Base-by-base conservation (phyloP, 2,329 filamentous ascomycete genomes). In the Ambrosiella beaveri region DNA sequence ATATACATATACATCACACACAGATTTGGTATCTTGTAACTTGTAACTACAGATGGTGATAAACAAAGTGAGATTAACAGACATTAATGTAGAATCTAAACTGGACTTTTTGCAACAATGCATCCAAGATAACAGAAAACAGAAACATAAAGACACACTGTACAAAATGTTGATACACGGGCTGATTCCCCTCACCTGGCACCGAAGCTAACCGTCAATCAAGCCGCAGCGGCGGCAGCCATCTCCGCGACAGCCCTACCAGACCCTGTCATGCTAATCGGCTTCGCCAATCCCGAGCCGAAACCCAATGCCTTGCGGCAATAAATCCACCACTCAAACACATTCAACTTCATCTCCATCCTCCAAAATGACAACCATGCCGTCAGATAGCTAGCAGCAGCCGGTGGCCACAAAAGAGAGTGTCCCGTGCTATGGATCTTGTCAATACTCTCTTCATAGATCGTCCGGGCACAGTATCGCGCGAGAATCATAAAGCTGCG, bases 401-500 rank as follows among this genome's bases (percentile, higher is more conserved):
- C 85, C 5, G 70, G 65, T 7, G 80, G 81, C 73, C 77, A 79
- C 38, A 80, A 65, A n/a, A 81, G 65, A 45, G 79, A 80, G 1
- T 80, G 80, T 9, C 67, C 68, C 50, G 66, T 65, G 17, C 19
- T 54, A 56, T 71, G 69, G 57, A 85, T 76, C 58, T 75, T 70
- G 59, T 85, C 82, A 12, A 84, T 69, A 64, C 80, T 75, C 68
- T 86, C 82, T 63, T 80, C 70, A 62, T 82, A 80, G 0, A 86
- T 81, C 1, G 81, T 84, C 39, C 78, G 74, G 35, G 79, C 77
- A 68, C 82, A 85, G 69, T 86, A 86, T 39, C 81, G 71, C 2
- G 82, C 82, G 36, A 86, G 73, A 62, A 86, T 86, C 66, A 86
- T 71, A 64, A 86, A 86, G 12, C 73, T 78, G 53, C 81, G 75